Percentiles rank a stretch among this genome's conserved stretches.
These are phyloP conservation scores for Liriodendron chinense DNA, from an alignment of 164 flowering plant genomes.

Conservation along the genomic window DNA sequence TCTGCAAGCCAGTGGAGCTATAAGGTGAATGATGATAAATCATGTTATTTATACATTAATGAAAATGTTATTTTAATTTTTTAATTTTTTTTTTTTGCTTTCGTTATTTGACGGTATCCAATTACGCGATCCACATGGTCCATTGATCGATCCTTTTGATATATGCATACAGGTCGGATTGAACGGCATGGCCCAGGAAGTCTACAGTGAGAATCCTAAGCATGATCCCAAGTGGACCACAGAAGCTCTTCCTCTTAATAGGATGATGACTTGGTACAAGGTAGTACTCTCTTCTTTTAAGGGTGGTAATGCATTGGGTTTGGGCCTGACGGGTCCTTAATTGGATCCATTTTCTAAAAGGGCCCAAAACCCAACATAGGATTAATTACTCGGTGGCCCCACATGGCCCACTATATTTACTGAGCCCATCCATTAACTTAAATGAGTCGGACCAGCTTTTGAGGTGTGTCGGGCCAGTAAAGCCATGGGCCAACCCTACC, in stretches of 20 bases:
- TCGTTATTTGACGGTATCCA: neutral
- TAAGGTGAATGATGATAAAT: conserved; percentile 22
- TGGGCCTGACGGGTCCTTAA: too few species aligned
- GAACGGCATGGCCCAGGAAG: neutral
- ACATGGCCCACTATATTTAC: too few species aligned
- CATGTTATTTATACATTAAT: neutral
- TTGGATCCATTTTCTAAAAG: too few species aligned
- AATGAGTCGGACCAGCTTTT: too few species aligned
- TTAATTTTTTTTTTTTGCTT: neutral
- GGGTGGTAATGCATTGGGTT: too few species aligned
- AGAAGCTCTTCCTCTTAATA: neutral
- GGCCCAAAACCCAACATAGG: too few species aligned
- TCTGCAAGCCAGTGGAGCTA: conserved; percentile 48
- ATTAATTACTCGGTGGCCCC: too few species aligned
- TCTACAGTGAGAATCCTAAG: neutral
- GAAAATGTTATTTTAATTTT: too few species aligned
- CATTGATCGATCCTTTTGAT: neutral
- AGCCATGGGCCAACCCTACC: too few species aligned
- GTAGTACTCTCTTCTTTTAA: neutral
- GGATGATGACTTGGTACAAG: conserved; percentile 7
- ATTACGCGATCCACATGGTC: neutral
- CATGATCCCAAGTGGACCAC: neutral
- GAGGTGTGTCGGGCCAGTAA: too few species aligned
- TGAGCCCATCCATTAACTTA: too few species aligned
- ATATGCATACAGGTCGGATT: neutral